Evolutionary conservation across 306 rosid species (phyloP).

Genomic region (Sindora glabra): DNA sequence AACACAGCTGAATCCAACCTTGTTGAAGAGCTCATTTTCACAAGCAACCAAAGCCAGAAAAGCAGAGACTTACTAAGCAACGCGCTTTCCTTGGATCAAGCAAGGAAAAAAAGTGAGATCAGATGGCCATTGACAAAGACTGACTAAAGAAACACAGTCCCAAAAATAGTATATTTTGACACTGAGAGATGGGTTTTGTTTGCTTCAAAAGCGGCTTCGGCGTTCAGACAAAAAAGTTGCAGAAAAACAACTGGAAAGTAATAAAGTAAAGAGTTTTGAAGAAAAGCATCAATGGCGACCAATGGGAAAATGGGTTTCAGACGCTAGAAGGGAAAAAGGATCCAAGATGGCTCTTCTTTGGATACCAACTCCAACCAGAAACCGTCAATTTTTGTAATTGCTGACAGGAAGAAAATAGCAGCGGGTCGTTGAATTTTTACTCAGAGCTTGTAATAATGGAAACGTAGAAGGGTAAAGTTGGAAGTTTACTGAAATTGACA

Average conservation of each 20-base stretch:
- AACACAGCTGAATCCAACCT: slow-evolving; percentile 78
- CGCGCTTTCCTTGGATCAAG: slow-evolving; percentile 18
- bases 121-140: slow-evolving; percentile 18
- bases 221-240: slow-evolving; percentile 18
- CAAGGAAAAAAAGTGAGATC: slow-evolving; percentile 2
- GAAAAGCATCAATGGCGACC: too few species aligned
- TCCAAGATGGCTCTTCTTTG: slow-evolving; percentile 37
- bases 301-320: background rate
- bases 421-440: too few species aligned
- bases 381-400: too few species aligned
- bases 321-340: slow-evolving; percentile 21
- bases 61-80: slow-evolving; percentile 19
- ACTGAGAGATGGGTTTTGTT: slow-evolving; percentile 14
- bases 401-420: too few species aligned
- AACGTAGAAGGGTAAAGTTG: too few species aligned
- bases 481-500: too few species aligned
- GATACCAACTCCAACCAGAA: slow-evolving; percentile 32
- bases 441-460: too few species aligned
- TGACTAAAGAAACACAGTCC: background rate
- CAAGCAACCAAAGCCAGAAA: background rate
- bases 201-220: slow-evolving; percentile 3
- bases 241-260: slow-evolving; percentile 20
- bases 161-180: slow-evolving; percentile 13
- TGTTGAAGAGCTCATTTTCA: slow-evolving; percentile 60
- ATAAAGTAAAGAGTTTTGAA: slow-evolving; percentile 13